A percentile compares a stretch with the other conserved stretches of the same genome.
Conservation (phyloP, 1,139 yeast genomes). For the Scheffersomyces stambukii region DNA sequence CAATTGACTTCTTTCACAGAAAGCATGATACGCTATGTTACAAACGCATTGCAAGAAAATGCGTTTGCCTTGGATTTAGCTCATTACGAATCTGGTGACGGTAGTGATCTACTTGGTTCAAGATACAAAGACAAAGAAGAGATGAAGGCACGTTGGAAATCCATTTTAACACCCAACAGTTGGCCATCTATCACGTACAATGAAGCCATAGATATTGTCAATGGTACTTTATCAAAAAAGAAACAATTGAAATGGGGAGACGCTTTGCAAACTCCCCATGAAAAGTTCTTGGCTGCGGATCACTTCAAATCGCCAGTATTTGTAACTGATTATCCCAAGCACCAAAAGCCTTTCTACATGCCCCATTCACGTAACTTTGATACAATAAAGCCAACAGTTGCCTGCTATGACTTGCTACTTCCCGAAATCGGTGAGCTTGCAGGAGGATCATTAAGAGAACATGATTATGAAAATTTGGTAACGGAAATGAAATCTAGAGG, state of each 20-base stretch:
- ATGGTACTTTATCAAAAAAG: conserved; percentile 11
- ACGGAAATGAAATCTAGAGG: conserved; percentile 45
- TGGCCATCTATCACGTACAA: conserved; percentile 79
- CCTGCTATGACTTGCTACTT: conserved; percentile 81
- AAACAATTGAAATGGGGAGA: conserved; percentile 65
- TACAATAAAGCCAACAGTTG: conserved; percentile 57
- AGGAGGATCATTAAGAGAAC: conserved; percentile 93
- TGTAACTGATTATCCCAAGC: conserved; percentile 81
- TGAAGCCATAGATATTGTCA: conserved; percentile 57
- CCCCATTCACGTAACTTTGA: conserved; percentile 33
- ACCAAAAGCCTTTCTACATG: conserved; percentile 92
- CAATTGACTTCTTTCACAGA: conserved; percentile 69
- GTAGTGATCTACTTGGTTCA: conserved; percentile 40
- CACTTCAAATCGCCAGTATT: conserved; percentile 88
- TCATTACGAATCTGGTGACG: conserved; percentile 18
- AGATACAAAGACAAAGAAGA: conserved; percentile 34
- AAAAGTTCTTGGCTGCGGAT: conserved; percentile 78
- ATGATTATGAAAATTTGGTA: conserved; percentile 45
- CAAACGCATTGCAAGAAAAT: conserved; percentile 28
- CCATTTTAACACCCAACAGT: conserved; percentile 20
- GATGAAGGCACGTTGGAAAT: conserved; percentile 31
- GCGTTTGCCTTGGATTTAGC: conserved; percentile 1
- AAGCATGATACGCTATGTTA: conserved; percentile 57
- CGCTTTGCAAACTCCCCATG: conserved; percentile 78
- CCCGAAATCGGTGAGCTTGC: conserved; percentile 96